Conservation (phyloP, 495 filamentous ascomycete species). For the Lentithecium fluviatile region DNA sequence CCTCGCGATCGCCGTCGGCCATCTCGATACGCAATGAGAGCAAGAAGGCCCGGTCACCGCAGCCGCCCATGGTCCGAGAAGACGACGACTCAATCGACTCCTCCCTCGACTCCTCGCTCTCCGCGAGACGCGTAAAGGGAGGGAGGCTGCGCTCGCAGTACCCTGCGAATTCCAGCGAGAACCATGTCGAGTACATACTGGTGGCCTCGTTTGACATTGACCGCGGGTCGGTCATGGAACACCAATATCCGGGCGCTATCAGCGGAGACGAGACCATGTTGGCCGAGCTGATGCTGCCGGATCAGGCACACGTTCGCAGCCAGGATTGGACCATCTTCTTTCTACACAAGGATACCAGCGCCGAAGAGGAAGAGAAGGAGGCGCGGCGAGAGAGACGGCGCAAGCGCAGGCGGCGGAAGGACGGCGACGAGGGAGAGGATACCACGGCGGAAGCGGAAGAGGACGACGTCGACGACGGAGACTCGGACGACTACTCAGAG, state of each 20-base stretch:
- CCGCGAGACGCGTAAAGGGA: constrained; percentile 3
- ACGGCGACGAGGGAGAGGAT: constrained; percentile 27
- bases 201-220: constrained; percentile 98
- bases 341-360: constrained; percentile 87
- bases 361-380: constrained; percentile 62
- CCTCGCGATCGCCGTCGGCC: constrained; percentile 54
- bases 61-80: constrained; percentile 50
- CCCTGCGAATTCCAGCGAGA: constrained; percentile 71
- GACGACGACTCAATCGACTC: constrained; percentile 33
- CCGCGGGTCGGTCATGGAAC: constrained; percentile 94
- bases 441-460: constrained; percentile 38
- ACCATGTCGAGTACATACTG: constrained; percentile 98
- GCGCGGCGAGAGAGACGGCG: constrained; percentile 54
- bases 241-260: constrained; percentile 91
- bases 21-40: constrained; percentile 50
- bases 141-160: constrained; percentile 78
- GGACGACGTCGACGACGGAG: constrained; percentile 46
- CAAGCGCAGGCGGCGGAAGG: constrained; percentile 44
- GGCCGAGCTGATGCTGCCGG: constrained; percentile 96
- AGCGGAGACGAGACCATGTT: constrained; percentile 98
- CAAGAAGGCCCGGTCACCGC: constrained; percentile 54
- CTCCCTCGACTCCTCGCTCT: constrained; percentile 24
- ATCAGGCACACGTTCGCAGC: constrained; percentile 90
- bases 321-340: constrained; percentile 99
- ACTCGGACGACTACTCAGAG: constrained; percentile 52